Percentiles rank a stretch among this genome's conserved stretches.
phyloP scores from a whole-genome alignment of 1,139 yeast species.

The Kluyveromyces sp. region DNA sequence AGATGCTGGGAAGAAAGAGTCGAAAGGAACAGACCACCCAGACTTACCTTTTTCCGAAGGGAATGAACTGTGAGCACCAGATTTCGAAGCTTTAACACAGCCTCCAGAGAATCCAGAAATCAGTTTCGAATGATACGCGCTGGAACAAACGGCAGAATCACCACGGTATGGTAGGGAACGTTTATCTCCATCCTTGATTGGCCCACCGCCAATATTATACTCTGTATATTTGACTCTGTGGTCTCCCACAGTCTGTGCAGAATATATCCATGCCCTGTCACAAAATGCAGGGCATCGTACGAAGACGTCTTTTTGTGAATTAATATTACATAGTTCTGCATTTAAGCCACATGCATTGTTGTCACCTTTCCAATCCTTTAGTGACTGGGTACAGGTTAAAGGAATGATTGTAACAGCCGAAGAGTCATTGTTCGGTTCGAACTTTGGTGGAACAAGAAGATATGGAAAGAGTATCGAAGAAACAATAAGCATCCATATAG shows the following conservation, averaged over 20 bases:
- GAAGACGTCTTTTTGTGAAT: constrained; percentile 40
- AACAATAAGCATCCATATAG: constrained; percentile 25
- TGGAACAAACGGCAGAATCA: constrained; percentile 84
- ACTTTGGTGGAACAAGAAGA: constrained; percentile 23
- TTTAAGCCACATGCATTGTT: constrained; percentile 71
- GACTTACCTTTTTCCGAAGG: constrained; percentile 39
- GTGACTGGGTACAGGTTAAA: constrained; percentile 40
- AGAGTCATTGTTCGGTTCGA: constrained; percentile 12
- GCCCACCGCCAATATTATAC: constrained; percentile 68
- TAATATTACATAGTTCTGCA: constrained; percentile 50
- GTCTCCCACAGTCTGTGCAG: constrained; percentile 70
- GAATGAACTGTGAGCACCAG: constrained; percentile 47
- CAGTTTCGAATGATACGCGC: constrained; percentile 82
- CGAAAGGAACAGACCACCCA: constrained; percentile 55
- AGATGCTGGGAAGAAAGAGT: constrained; percentile 68
- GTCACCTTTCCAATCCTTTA: constrained; percentile 59
- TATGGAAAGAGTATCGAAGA: constrained; percentile 22
- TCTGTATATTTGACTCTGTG: constrained; percentile 62
- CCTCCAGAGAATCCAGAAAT: constrained; percentile 75
- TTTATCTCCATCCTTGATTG: constrained; percentile 15
- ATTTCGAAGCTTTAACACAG: constrained; percentile 57
- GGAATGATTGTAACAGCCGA: constrained; percentile 25
- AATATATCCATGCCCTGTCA: constrained; percentile 68
- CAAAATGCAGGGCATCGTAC: constrained; percentile 88
- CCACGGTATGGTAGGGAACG: constrained; percentile 65